Evolutionary conservation across 495 filamentous ascomycete species (phyloP), one percentile per base, ranked within the genome.

Genomic region (Extremus antarcticus): DNA sequence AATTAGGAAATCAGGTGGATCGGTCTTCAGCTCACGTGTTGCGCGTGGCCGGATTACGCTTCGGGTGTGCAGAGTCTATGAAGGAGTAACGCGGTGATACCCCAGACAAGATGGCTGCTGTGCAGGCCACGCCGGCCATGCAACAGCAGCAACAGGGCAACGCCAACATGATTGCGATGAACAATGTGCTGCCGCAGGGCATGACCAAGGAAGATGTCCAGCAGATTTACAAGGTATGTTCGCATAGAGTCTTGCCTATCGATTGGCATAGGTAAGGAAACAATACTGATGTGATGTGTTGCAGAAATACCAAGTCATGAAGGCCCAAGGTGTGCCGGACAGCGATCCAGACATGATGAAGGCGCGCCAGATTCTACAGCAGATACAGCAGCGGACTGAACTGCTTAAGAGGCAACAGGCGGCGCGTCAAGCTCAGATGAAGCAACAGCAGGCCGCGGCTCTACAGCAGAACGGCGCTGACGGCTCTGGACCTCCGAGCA

Each of bases 241-340:
- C 8, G 15, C 17, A 24, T 21, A 22, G 7, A 1, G 35, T 50
- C 8, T 16, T 17, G 15, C 7, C 2, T 24, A 20, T 2, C 25
- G 15, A 32, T 9, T 25, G 4, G 21, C 9, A 25, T 35, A 7
- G 29, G 47, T n/a, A n/a, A n/a, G 17, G 8, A 21, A n/a, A 10
- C 22, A 13, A 3, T 20, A 25, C 51, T 54, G 24, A 54, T 40
- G 19, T 32, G 39, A 2, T 45, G 11, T 9, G 11, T 3, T 47
- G 24, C 50, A 94, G 88, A 88, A 85, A 71, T 91, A 79, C 64
- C 80, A 85, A 58, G 82, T 86, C 68, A 83, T 95, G 82, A 86
- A 87, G 73, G 73, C 80, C 24, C 74, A 82, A 56, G 86, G 87
- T 35, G 81, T 90, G 17, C 76, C 81, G 16, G 76, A 79, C 53